These are phyloP conservation scores for Hysterangium stoloniferum DNA, from an alignment of 768 basidiomycete species.

Conservation along the genomic window DNA sequence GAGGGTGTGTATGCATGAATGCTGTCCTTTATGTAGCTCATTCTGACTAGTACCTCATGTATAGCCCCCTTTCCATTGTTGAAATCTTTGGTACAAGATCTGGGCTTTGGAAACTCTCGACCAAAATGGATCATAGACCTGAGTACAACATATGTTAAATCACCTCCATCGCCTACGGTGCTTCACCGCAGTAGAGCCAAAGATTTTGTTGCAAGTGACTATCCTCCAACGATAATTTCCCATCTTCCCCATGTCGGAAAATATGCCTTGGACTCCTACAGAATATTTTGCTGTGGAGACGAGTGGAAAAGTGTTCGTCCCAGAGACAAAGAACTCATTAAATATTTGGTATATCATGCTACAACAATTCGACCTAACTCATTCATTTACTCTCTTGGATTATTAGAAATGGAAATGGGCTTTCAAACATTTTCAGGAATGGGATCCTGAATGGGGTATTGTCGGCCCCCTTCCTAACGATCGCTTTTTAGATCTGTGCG, in stretches of 20 bases:
- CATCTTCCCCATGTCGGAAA: slow-evolving; percentile 58
- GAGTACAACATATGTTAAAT: slow-evolving; percentile 42
- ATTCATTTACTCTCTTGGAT: not conserved
- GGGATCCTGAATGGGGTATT: slow-evolving; percentile 40
- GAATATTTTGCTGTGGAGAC: slow-evolving; percentile 49
- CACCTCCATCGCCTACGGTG: slow-evolving; percentile 31
- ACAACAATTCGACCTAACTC: not conserved
- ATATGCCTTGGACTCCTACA: slow-evolving; percentile 71
- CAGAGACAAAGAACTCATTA: slow-evolving; percentile 59
- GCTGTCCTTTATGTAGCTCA: not conserved
- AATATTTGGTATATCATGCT: slow-evolving; percentile 50
- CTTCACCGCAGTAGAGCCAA: slow-evolving; percentile 25
- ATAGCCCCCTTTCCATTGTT: slow-evolving; percentile 37
- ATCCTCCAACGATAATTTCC: slow-evolving; percentile 43
- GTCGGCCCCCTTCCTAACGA: slow-evolving; percentile 46
- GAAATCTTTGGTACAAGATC: slow-evolving; percentile 37
- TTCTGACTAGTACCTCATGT: not conserved
- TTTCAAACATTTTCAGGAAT: slow-evolving; percentile 39
- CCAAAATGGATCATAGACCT: slow-evolving; percentile 47
- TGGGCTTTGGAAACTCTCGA: slow-evolving; percentile 55
- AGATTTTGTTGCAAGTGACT: slow-evolving; percentile 23
- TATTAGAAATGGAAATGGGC: slow-evolving; percentile 71
- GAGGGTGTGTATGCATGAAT: slow-evolving; percentile 34
- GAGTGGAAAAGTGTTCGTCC: slow-evolving; percentile 35
- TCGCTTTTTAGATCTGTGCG: slow-evolving; percentile 27